Percentiles rank a stretch among this genome's conserved stretches.
Evolutionary conservation across 2,329 filamentous ascomycete species (phyloP).

Genomic region (Cordyceps cateniannulata): DNA sequence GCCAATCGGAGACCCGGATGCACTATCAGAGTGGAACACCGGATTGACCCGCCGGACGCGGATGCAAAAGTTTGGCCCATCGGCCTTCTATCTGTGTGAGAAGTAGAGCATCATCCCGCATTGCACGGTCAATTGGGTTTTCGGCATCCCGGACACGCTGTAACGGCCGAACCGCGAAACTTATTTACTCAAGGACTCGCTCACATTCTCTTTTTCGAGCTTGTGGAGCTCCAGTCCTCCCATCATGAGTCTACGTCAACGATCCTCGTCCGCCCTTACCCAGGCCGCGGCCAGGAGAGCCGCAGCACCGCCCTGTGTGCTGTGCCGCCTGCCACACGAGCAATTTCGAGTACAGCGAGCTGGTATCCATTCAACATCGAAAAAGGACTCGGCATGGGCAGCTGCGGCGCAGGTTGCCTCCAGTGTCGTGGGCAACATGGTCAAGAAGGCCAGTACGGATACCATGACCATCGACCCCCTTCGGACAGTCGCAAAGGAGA

Average conservation of each 20-base stretch:
- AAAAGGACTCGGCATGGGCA: conserved; percentile 60
- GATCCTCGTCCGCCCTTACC: conserved; percentile 45
- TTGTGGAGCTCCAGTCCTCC: conserved; percentile 4
- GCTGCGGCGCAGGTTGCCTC: conserved; percentile 66
- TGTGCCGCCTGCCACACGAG: conserved; percentile 28
- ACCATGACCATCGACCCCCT: conserved; percentile 79
- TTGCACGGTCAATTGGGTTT: conserved; percentile 10
- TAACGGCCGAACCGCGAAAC: neutral
- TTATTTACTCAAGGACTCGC: neutral
- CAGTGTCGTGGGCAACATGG: conserved; percentile 63
- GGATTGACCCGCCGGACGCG: conserved; percentile 13
- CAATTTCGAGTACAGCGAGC: conserved; percentile 27
- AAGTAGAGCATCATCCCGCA: neutral
- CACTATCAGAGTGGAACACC: neutral
- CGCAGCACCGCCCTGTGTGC: conserved; percentile 22
- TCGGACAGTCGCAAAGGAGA: conserved; percentile 86
- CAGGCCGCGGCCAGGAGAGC: conserved; percentile 28
- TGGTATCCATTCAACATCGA: conserved; percentile 37
- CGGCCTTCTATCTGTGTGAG: neutral
- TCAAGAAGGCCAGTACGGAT: conserved; percentile 54
- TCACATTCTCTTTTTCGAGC: neutral
- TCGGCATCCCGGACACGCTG: neutral
- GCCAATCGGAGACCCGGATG: neutral
- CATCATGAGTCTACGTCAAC: conserved; percentile 48
- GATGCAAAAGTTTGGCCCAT: conserved; percentile 13